Percentiles rank a stretch among this genome's conserved stretches.
phyloP scores from a whole-genome alignment of 257 asterid species.

The Ehretia macrophylla region DNA sequence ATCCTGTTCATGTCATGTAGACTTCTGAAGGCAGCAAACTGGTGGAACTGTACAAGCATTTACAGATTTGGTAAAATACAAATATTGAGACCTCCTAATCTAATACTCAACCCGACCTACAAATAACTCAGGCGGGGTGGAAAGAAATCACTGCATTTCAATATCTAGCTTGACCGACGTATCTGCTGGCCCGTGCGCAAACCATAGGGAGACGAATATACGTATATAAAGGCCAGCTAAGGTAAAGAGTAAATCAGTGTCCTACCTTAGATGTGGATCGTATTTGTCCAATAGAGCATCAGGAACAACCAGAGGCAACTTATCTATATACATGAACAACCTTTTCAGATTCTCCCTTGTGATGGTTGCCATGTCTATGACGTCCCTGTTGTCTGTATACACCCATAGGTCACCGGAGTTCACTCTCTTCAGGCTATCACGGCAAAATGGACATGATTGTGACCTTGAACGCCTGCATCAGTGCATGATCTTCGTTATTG shows the following conservation, averaged over 20 bases:
- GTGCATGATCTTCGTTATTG: not conserved
- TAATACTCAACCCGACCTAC: slow-evolving; percentile 38
- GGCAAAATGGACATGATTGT: slow-evolving; percentile 9
- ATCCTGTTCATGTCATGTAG: too few relatives aligned
- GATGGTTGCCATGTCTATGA: not conserved
- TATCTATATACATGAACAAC: slow-evolving; percentile 3
- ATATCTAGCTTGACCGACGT: slow-evolving; percentile 20
- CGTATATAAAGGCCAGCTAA: too few relatives aligned
- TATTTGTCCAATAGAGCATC: not conserved
- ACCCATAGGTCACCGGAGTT: slow-evolving; percentile 7
- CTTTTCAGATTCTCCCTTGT: slow-evolving; percentile 8
- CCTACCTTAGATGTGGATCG: too few relatives aligned
- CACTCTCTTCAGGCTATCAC: slow-evolving; percentile 5
- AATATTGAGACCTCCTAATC: slow-evolving; percentile 11
- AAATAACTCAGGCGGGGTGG: slow-evolving; percentile 40
- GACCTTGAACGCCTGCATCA: not conserved
- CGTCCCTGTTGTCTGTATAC: not conserved
- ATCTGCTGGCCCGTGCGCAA: slow-evolving; percentile 13
- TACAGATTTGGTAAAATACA: too few relatives aligned
- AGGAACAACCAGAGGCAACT: slow-evolving; percentile 11
- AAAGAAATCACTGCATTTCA: slow-evolving; percentile 26
- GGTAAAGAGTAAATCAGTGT: too few relatives aligned
- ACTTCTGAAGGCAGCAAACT: too few relatives aligned
- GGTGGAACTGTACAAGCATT: too few relatives aligned
- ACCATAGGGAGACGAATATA: slow-evolving; percentile 1